Conservation (phyloP, 2,329 filamentous ascomycete species). For the Parascedosporium putredinis region DNA sequence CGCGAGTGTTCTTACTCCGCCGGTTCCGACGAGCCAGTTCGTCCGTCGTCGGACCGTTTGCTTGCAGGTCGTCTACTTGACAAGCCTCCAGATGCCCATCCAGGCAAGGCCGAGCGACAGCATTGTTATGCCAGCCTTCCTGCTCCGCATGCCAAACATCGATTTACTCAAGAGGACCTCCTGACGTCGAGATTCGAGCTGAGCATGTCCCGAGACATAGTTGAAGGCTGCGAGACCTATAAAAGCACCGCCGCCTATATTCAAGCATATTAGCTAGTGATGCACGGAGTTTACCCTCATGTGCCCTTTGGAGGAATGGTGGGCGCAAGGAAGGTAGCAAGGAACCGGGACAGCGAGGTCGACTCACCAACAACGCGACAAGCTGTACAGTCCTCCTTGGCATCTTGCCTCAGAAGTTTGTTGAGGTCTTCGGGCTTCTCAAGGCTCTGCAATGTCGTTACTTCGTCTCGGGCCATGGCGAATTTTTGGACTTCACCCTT, state of each 20-base stretch:
- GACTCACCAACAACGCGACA: slow-evolving; percentile 63
- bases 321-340: too few species aligned
- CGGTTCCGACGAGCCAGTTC: too few species aligned
- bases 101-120: slow-evolving; percentile 59
- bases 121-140: slow-evolving; percentile 54
- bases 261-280: not conserved
- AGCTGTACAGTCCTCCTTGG: slow-evolving; percentile 55
- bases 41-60: not conserved
- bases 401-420: slow-evolving; percentile 44
- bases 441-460: slow-evolving; percentile 40
- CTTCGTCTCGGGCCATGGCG: slow-evolving; percentile 10
- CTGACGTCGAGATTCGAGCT: slow-evolving; percentile 57
- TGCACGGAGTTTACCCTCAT: not conserved
- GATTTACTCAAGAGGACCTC: slow-evolving; percentile 59
- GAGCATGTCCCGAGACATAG: slow-evolving; percentile 63
- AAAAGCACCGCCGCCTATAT: slow-evolving; percentile 61
- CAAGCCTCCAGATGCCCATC: slow-evolving; percentile 55
- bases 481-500: too few species aligned
- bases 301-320: not conserved
- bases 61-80: slow-evolving; percentile 1
- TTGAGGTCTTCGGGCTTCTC: slow-evolving; percentile 53
- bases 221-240: slow-evolving; percentile 67
- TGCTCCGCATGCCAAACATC: slow-evolving; percentile 61
- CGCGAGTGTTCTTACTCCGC: too few species aligned
- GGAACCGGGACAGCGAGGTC: too few species aligned